Evolutionary conservation across 192 early-diverging fungal species (phyloP), one percentile per base, ranked within the genome.

Genomic region (Rhizophagus sp.): DNA sequence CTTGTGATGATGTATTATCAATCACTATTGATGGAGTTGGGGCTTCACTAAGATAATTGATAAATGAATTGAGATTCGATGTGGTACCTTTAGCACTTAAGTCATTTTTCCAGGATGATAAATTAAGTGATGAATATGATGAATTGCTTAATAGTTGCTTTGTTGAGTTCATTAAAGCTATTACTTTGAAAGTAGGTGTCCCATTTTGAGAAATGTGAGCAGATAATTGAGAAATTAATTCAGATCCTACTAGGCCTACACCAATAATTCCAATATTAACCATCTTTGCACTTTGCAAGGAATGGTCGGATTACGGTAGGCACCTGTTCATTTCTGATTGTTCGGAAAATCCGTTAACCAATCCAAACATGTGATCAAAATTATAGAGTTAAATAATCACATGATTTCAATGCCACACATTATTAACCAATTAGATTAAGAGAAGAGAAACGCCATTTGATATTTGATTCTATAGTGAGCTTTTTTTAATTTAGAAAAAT

Each of bases 171-270:
- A 93, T 88, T 76, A 98, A 84, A 22, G 92, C 96, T 15, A 96
- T 89, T 7, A 97, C 85, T 30, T 87, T 86, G 62, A 97, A 86
- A 27, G 87, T 88, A 63, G 89, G 86, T 15, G 86, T 85, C 50
- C 75, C 79, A 7, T 84, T 81, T 24, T 87, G 88, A 44, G 75
- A 79, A 2, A 84, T 79, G 79, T 91, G 88, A 36, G 89, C 86
- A 4, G 85, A 79, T 15, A 99, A 85, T 87, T 99, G 97, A 70
- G 88, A 85, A 41, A 97, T 84, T 65, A 99, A 91, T 74, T 93
- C 96, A n/a, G 91, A 89, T 79, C 97, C 97, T 74, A 99, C 97
- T 70, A 97, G 92, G 62, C 97, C 97, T 70, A 96, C 94, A 47
- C 97, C 97, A 84, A 99, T 90, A 77, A 99, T 93, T 76, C 94